Base-by-base conservation (phyloP, 768 basidiomycete genomes). In the Lactarius pseudohatsudake region DNA sequence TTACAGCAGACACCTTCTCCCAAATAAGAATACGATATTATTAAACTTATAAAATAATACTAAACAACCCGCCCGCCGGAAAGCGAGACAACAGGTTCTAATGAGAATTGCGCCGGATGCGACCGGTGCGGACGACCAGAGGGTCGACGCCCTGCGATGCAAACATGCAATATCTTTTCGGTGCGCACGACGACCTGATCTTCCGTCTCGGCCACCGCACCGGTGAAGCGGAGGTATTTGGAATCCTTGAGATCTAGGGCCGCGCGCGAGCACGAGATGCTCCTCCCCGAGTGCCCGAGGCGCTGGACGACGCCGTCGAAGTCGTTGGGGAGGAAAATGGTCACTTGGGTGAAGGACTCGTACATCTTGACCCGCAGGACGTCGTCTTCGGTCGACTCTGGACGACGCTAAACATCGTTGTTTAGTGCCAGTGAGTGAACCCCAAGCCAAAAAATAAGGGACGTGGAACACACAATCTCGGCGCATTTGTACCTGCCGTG, bases 231-330 rank as follows among this genome's bases (percentile, higher is more conserved):
- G 34, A 67, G 36, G 30, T 34, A 10, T 9, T 67, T 32, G 18
- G 58, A 55, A 1, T 59, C 62, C n/a, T 54, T 64, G 58, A 67
- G 66, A 30, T 34, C 18, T 41, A 64, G 28, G 9, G 66, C 66
- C 13, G 58, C 20, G 16, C 16, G 50, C 34, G 66, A 67, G n/a
- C 62, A 64, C 34, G 66, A 64, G 32, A 67, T 64, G 16, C 66
- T 67, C 53, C 58, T 28, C 26, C 66, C 66, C 26, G 62, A 67
- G 9, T 67, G 62, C 9, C 66, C 66, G n/a, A 64, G 26, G 26
- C 66, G 66, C 20, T 34, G 32, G 34, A 67, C 66, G n/a, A 67
- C 58, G 62, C 66, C 66, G 7, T 64, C 32, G 18, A 67, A 67
- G 20, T 67, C 66, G 4, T 8, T 13, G 0, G 66, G 66, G 20